Evolutionary conservation across 495 filamentous ascomycete genomes (phyloP).

Genomic region (Sphaerosporella brunnea): DNA sequence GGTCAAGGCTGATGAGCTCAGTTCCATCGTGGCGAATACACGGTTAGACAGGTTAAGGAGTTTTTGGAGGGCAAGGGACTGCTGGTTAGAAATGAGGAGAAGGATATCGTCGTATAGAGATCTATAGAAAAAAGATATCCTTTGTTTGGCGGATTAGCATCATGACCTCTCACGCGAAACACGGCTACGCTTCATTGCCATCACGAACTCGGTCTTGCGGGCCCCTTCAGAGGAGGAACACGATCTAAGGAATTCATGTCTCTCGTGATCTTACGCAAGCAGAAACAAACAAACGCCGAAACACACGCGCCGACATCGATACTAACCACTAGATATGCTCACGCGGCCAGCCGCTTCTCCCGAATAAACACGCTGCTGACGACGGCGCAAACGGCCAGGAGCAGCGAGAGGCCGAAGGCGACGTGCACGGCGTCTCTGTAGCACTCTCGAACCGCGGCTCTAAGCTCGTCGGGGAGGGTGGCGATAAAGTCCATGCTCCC

Average conservation of each 20-base stretch:
- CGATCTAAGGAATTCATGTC: too few relatives aligned
- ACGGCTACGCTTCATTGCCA: too few relatives aligned
- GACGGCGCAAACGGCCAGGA: conserved; percentile 22
- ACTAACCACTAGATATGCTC: too few relatives aligned
- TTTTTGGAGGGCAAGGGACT: conserved; percentile 51
- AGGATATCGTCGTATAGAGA: background rate
- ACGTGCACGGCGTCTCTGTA: conserved; percentile 32
- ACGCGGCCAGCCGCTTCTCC: conserved; percentile 32
- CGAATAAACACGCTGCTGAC: conserved; percentile 27
- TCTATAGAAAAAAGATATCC: too few relatives aligned
- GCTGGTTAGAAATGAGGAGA: conserved; percentile 41
- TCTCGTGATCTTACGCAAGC: too few relatives aligned
- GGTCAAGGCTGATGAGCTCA: conserved; percentile 25
- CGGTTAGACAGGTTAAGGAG: conserved; percentile 85
- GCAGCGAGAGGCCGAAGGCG: conserved; percentile 26
- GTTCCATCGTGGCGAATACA: conserved; percentile 92
- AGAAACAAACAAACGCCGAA: too few relatives aligned
- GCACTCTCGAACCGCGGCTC: conserved; percentile 45
- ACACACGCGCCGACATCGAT: too few relatives aligned
- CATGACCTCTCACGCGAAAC: too few relatives aligned
- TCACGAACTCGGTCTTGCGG: too few relatives aligned
- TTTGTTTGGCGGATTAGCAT: too few relatives aligned
- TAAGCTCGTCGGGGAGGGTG: conserved; percentile 42
- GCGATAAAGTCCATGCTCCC: conserved; percentile 57
- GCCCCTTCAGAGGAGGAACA: too few relatives aligned